Conservation (phyloP, 202 grass and related monocot species). For the Dendrocalamus latiflorus region DNA sequence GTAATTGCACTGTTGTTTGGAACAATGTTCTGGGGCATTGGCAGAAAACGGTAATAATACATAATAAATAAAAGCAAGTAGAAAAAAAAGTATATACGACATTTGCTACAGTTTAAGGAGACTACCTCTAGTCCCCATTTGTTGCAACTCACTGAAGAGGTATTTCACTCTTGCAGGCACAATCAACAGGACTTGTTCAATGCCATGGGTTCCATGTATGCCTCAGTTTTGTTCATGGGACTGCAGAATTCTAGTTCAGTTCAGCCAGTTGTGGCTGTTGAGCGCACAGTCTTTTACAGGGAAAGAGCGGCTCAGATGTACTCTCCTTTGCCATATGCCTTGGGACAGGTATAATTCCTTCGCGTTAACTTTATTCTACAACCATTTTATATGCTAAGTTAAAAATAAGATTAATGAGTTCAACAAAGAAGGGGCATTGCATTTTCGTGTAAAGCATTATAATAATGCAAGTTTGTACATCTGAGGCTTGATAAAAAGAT, state of each 20-base stretch:
- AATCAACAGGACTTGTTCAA: conserved; percentile 80
- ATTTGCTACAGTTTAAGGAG: neutral
- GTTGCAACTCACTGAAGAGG: neutral
- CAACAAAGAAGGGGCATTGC: neutral
- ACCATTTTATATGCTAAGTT: neutral
- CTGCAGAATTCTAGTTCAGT: conserved; percentile 54
- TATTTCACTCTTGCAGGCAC: conserved; percentile 38
- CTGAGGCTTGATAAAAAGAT: neutral
- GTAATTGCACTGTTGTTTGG: conserved; percentile 70
- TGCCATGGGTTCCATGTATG: conserved; percentile 84
- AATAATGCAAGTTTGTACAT: conserved; percentile 1
- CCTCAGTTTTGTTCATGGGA: conserved; percentile 68
- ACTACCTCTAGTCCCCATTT: neutral
- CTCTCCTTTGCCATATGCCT: conserved; percentile 70
- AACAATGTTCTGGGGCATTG: conserved; percentile 78
- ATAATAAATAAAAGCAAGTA: conserved; percentile 6
- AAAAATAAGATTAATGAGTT: neutral
- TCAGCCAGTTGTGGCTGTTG: conserved; percentile 73
- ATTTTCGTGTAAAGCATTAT: neutral
- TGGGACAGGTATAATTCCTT: conserved; percentile 65
- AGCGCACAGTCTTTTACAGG: conserved; percentile 73
- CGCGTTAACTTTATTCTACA: neutral
- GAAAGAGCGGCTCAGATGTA: conserved; percentile 82
- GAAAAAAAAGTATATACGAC: neutral
- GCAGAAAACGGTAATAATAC: conserved; percentile 65